Base-by-base conservation (phyloP, 768 basidiomycete genomes). In the Suillus placidus region DNA sequence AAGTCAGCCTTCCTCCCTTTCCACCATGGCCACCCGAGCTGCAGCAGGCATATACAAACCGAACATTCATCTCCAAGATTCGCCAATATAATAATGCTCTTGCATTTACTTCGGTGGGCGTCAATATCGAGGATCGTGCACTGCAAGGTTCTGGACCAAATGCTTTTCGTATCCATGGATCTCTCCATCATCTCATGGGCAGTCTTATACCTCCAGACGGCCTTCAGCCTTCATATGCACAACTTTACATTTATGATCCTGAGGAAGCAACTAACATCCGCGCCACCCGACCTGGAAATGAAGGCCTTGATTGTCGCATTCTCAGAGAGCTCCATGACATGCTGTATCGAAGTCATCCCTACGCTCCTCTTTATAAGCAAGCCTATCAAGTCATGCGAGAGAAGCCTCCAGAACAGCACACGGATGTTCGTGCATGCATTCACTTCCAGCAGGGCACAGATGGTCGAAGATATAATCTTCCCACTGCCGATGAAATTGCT, bases 161-260 rank as follows among this genome's bases (percentile, higher is more conserved):
- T 16, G 72, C 77, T 8, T 82, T 80, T 63, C 64, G 67, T 0
- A 76, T 83, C 7, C 74, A 70, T 68, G 80, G 78, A 0, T 69
- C 77, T 54, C 78, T 84, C 0, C 71, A 70, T 58, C 81, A 85
- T 68, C 60, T 60, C 0, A 71, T 77, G 12, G 82, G 81, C 0
- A 60, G 76, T 6, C 70, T 84, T 0, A 30, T 65, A 3, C 75
- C 81, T 30, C 10, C 62, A 0, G 52, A 57, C n/a, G 73, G 67
- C 1, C 18, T 49, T 2, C 40, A 38, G 0, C 77, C 81, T 0
- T 38, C 61, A 0, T 83, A 79, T 73, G 76, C 80, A 1, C 82
- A 84, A 61, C 73, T 84, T 0, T 83, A 82, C 3, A 72, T 83
- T 2, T 75, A 80, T 71, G 81, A 84, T 64, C 75, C 80, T 4